Evolutionary conservation across 129 eudicot genomes (phyloP), one percentile per base, ranked within the genome.

Genomic region (Tanacetum coccineum): DNA sequence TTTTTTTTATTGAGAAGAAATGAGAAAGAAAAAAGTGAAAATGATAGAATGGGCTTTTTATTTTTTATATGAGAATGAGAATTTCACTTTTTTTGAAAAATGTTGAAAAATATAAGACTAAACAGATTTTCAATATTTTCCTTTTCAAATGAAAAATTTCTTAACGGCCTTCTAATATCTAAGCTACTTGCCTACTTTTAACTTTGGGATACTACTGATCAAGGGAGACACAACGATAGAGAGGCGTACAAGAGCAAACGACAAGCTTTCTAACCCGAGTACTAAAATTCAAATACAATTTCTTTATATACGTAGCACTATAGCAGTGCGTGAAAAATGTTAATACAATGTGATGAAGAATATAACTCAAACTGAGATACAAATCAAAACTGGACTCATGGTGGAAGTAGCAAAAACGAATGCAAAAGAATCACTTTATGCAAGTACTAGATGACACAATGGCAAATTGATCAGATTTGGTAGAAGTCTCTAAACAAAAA

Each of bases 371-470:
- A 57, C 57, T 8, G 13, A 56, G 11, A 55, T 21, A 56, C 74
- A 69, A 20, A 56, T 39, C 17, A 69, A 36, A 62, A 54, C 39
- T 39, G 64, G 13, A 68, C 52, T 39, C 36, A 30, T 68, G 61
- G 59, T 20, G 50, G 32, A 39, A 53, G 42, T 36, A 32, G 12
- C 20, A 54, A 2, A 53, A 13, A 58, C 0, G 63, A 15, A 13
- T 26, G 44, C 47, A 20, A 60, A 82, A 60, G 72, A 42, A 71
- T 63, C 88, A 76, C 76, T 76, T 57, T 70, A 32, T 79, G 62
- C 32, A 21, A 9, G 30, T 71, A 65, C 22, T 72, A 50, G 53
- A 71, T 21, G 70, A 2, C 53, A 66, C 52, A 80, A 64, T 67
- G 30, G 66, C 9, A 36, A 36, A 15, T 15, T 61, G 1, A 36